These are phyloP conservation scores for Ascodesmis nigricans DNA, from an alignment of 495 filamentous ascomycete species.

Conservation along the genomic window DNA sequence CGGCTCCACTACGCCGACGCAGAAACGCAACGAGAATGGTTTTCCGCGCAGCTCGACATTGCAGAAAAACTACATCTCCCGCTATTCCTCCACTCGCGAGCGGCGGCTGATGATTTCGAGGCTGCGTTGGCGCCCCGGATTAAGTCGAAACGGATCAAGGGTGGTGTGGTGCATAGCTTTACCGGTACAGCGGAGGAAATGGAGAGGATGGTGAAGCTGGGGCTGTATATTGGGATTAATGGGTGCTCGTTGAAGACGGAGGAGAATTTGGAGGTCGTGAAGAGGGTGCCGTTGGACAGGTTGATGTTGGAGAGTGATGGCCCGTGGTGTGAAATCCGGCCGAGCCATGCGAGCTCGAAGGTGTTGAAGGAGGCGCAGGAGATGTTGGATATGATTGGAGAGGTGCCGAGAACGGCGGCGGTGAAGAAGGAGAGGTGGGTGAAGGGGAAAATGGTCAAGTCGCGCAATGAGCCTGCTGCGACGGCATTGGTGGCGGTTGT, in stretches of 20 bases:
- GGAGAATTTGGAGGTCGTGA: slow-evolving; percentile 65
- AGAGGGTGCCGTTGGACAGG: slow-evolving; percentile 44
- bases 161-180: slow-evolving; percentile 75
- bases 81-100: slow-evolving; percentile 74
- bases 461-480: slow-evolving; percentile 70
- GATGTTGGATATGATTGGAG: background rate
- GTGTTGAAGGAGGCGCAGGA: slow-evolving; percentile 27
- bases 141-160: slow-evolving; percentile 22
- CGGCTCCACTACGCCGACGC: slow-evolving; percentile 54
- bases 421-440: slow-evolving; percentile 91
- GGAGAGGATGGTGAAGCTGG: slow-evolving; percentile 47
- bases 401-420: slow-evolving; percentile 15
- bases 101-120: slow-evolving; percentile 65
- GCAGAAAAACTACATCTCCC: slow-evolving; percentile 60
- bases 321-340: slow-evolving; percentile 60
- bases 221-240: slow-evolving; percentile 69
- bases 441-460: slow-evolving; percentile 65
- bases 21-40: slow-evolving; percentile 64
- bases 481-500: slow-evolving; percentile 70
- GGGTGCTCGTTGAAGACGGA: slow-evolving; percentile 83
- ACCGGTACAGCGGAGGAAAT: slow-evolving; percentile 72
- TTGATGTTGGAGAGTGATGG: slow-evolving; percentile 89
- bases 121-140: slow-evolving; percentile 29
- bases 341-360: slow-evolving; percentile 39
- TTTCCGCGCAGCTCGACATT: slow-evolving; percentile 54